Evolutionary conservation across 208 protist species (phyloP), one percentile per base, ranked within the genome.

Genomic region (Wallacemonas sp.): DNA sequence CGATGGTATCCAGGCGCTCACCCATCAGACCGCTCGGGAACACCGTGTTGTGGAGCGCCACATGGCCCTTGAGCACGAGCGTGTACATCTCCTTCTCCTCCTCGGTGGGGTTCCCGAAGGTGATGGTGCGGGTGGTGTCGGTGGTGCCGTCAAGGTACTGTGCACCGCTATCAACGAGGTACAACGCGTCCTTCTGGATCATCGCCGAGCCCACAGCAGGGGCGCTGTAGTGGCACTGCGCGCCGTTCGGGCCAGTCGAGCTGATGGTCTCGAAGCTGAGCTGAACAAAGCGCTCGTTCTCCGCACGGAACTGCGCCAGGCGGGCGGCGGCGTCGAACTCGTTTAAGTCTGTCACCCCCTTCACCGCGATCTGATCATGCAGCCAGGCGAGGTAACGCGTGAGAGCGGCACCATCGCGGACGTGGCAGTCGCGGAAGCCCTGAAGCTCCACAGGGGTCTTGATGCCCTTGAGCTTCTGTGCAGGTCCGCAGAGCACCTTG

Each of bases 141-240:
- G 98, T 99, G 8, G 98, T 99, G 62, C 98, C 98, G 59, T 98
- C 94, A 24, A 68, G 71, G 77, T 97, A 99, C 72, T 98, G 96
- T 17, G 85, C 97, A 5, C 98, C 98, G 58, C 94, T 97, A 77
- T 99, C 98, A 5, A 97, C 81, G 21, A 99, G 81, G 65, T 98
- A 98, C 14, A 99, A 61, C 56, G 84, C 66, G 49, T 97, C 83
- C 2, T 31, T 55, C 21, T 54, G 66, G 51, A 89, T 89, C 14
- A 91, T 62, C 0, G 83, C 72, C n/a, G 81, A 93, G 22, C 81
- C 88, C 1, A 70, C 76, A 19, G 38, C 24, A 0, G 86, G 51
- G 2, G 98, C 86, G 21, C 63, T 62, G 72, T 99, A 99, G 75
- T 99, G 98, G 58, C 98, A 97, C 74, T 98, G 93, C 0, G 98